These are phyloP conservation scores for Hypoxylon trugodes DNA, from an alignment of 495 filamentous ascomycete species.

Conservation along the genomic window DNA sequence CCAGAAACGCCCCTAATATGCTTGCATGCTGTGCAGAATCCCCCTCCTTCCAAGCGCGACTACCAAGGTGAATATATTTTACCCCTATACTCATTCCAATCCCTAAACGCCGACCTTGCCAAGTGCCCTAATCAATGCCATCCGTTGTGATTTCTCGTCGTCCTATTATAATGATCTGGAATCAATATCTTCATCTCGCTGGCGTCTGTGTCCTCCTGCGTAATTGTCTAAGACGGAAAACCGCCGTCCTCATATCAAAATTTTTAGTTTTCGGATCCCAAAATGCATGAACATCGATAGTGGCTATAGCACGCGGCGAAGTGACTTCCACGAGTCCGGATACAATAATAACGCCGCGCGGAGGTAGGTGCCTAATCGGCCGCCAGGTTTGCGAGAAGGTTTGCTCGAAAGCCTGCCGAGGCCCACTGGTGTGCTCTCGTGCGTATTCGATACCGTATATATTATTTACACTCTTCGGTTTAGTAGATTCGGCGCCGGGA, in stretches of 20 bases:
- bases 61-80: constrained; percentile 16
- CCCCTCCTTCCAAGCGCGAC: constrained; percentile 12
- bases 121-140: constrained; percentile 1
- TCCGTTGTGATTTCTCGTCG: not conserved
- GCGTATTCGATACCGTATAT: constrained; percentile 50
- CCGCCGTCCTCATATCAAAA: constrained; percentile 24
- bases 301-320: constrained; percentile 57
- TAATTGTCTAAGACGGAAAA: constrained; percentile 9
- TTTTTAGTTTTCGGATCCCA: constrained; percentile 43
- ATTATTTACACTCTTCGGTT: constrained; percentile 35
- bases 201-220: constrained; percentile 11
- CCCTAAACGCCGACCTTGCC: constrained; percentile 16
- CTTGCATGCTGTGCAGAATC: constrained; percentile 19
- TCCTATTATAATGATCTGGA: not conserved
- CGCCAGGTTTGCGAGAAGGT: constrained; percentile 59
- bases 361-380: constrained; percentile 54
- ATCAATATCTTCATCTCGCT: not conserved
- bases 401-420: constrained; percentile 62
- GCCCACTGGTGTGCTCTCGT: constrained; percentile 38
- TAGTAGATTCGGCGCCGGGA: constrained; percentile 18
- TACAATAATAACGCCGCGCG: constrained; percentile 70
- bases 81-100: constrained; percentile 1
- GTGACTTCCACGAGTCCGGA: constrained; percentile 71
- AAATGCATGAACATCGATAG: constrained; percentile 40
- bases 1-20: constrained; percentile 31